phyloP scores from a whole-genome alignment of 768 basidiomycete genomes.

The Hericium rajendrae region DNA sequence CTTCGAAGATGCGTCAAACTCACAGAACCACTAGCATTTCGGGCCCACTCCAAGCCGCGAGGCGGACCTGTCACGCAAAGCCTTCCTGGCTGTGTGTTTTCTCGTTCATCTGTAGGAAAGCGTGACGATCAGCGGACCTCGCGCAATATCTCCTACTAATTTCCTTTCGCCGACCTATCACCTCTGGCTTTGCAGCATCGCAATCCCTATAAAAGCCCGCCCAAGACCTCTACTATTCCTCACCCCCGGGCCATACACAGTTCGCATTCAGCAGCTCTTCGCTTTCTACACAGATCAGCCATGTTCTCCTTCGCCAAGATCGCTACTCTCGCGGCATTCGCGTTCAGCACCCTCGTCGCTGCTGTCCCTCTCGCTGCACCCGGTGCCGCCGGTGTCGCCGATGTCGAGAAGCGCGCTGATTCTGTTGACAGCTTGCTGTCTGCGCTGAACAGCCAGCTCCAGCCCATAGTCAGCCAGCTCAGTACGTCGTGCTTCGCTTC shows the following conservation, averaged over 20 bases:
- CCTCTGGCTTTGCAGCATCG: not conserved
- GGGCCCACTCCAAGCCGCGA: not conserved
- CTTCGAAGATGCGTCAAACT: not conserved
- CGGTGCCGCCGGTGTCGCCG: not conserved
- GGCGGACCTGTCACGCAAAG: not conserved
- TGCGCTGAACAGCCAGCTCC: not conserved
- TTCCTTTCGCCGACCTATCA: not conserved
- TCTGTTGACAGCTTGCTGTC: not conserved
- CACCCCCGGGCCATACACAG: not conserved
- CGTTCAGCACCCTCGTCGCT: conserved; percentile 3
- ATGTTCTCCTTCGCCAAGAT: conserved; percentile 4
- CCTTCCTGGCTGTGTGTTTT: not conserved
- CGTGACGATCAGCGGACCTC: not conserved
- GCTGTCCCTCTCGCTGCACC: not conserved
- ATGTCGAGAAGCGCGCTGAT: not conserved
- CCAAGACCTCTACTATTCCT: not conserved
- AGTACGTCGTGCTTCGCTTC: not conserved
- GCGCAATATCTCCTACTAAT: not conserved
- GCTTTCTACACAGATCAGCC: not conserved
- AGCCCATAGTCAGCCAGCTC: not conserved
- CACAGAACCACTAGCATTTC: not conserved
- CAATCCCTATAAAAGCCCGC: not conserved
- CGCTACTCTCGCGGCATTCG: conserved; percentile 1
- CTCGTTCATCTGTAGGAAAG: not conserved
- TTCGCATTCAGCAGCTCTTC: not conserved